Conservation (phyloP, 441 rosid species). For the Viola pubescens region DNA sequence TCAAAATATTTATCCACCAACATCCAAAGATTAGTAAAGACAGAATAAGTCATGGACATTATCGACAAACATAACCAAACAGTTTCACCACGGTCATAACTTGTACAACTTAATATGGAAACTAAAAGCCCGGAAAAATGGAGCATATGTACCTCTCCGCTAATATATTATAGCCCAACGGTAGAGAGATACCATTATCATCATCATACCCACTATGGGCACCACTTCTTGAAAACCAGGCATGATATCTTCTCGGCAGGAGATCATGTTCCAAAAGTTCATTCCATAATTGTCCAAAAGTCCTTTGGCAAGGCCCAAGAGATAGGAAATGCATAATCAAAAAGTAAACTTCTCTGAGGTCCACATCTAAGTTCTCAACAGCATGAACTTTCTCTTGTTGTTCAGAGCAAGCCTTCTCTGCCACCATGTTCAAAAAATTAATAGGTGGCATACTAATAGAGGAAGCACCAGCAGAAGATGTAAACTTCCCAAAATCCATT, state of each 20-base stretch:
- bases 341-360: slow-evolving; percentile 85
- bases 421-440: slow-evolving; percentile 31
- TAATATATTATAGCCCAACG: slow-evolving; percentile 56
- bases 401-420: slow-evolving; percentile 37
- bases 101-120: slow-evolving; percentile 7
- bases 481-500: slow-evolving; percentile 59
- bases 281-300: slow-evolving; percentile 53
- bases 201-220: slow-evolving; percentile 49
- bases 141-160: slow-evolving; percentile 55
- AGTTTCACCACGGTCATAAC: slow-evolving; percentile 1
- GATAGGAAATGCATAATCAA: slow-evolving; percentile 87
- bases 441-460: slow-evolving; percentile 44
- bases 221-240: slow-evolving; percentile 88
- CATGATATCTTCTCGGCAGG: slow-evolving; percentile 95
- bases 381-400: slow-evolving; percentile 37
- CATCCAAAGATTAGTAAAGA: not conserved
- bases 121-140: slow-evolving; percentile 7
- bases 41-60: slow-evolving; percentile 1
- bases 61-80: slow-evolving; percentile 12
- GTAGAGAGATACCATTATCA: slow-evolving; percentile 75
- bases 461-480: slow-evolving; percentile 37
- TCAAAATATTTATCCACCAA: not conserved
- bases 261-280: slow-evolving; percentile 84
- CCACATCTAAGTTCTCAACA: slow-evolving; percentile 49
- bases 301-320: slow-evolving; percentile 77